Evolutionary conservation across 352 stramenopile species (phyloP), one percentile per base, ranked within the genome.

Genomic region (Pythium diclinum): DNA sequence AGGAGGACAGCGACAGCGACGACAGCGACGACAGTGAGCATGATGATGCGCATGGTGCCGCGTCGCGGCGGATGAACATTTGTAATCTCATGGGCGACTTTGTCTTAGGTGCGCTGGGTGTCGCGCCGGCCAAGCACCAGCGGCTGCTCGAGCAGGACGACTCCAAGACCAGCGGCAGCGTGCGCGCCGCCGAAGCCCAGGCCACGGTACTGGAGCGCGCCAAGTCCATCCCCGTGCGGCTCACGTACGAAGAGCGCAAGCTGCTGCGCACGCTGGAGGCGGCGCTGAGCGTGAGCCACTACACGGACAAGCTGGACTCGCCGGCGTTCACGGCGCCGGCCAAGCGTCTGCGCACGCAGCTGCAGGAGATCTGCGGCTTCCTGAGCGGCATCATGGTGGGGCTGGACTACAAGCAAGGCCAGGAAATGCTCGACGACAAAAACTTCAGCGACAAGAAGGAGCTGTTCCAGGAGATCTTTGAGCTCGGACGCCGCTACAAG

Each of bases 171-270:
- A 63, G 16, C 8, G 61, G 61, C 21, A 73, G 67, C 47, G 67
- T 73, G 46, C 32, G 61, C 16, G 49, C 46, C 13, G 67, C 67
- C 30, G 56, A 65, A 49, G 63, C 63, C 0, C 42, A 71, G 7
- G 36, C 60, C n/a, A 76, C 71, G 19, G 88, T 98, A 71, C 72
- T 88, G 36, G 93, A 98, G 69, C 85, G 96, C 59, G 85, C 94
- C 69, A 98, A 98, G 77, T 98, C 90, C 76, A 98, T 99, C 61
- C 96, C 96, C n/a, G 72, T 99, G 65, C 91, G 96, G 19, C 81
- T 99, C 33, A 97, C 87, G 32, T 95, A 97, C 66, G 92, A 97
- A 57, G 95, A 99, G 72, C 88, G 96, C 60, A 98, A 97, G 81
- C 80, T 97, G 54, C 71, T 99, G 65, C 88, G 93, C 32, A 85